phyloP scores from a whole-genome alignment of 1,284 basidiomycete species.

The Microstroma glucosiphilum region DNA sequence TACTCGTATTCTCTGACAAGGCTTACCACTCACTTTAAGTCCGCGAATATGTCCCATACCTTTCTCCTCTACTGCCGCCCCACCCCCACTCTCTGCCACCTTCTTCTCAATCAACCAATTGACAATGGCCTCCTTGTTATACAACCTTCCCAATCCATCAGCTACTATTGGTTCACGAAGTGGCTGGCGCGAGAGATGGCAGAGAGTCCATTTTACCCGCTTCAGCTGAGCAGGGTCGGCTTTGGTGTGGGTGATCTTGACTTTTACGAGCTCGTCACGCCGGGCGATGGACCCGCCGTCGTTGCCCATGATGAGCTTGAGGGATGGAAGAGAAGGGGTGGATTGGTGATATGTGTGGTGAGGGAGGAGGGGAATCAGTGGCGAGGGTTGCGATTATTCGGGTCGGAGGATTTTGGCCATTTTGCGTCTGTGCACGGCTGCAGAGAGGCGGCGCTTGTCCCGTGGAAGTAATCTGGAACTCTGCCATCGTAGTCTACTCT shows the following conservation, averaged over 20 bases:
- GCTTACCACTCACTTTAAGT: conserved; percentile 21
- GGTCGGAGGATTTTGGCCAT: no score
- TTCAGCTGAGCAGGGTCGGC: conserved; percentile 30
- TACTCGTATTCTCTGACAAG: neutral
- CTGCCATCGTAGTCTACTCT: no score
- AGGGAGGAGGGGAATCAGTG: no score
- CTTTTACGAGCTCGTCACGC: conserved; percentile 43
- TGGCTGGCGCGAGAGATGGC: conserved; percentile 31
- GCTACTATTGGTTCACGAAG: conserved; percentile 35
- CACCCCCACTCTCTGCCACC: neutral
- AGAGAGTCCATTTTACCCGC: conserved; percentile 38
- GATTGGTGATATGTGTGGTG: no score
- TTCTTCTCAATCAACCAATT: conserved; percentile 28
- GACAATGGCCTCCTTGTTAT: conserved; percentile 47
- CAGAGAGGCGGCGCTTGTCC: no score
- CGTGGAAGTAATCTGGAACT: no score
- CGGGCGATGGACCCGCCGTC: conserved; percentile 47
- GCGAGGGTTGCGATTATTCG: no score
- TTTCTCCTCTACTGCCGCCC: neutral
- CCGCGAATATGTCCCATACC: conserved; percentile 17
- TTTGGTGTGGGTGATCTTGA: conserved; percentile 19
- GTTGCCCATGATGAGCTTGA: conserved; percentile 25
- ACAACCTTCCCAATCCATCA: conserved; percentile 39
- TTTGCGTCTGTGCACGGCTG: no score
- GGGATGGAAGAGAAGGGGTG: neutral